These are phyloP conservation scores for Mycosarcoma maydis DNA, from an alignment of 1,284 basidiomycete species.

Conservation along the genomic window DNA sequence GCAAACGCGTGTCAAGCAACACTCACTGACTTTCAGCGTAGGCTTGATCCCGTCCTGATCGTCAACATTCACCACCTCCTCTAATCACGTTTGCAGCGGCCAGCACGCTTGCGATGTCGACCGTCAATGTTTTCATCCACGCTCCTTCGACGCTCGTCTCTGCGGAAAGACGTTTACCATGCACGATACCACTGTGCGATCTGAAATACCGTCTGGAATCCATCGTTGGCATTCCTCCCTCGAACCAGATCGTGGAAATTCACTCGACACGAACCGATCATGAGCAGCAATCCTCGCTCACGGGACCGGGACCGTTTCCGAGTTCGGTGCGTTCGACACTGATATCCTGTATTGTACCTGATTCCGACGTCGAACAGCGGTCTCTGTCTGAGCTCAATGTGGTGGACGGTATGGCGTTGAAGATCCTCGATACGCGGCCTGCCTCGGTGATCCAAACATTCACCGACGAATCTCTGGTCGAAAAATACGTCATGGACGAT, in stretches of 20 bases:
- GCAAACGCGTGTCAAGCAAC: neutral
- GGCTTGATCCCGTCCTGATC: no score
- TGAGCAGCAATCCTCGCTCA: slow-evolving; percentile 40
- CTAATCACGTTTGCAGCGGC: neutral
- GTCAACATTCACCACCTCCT: neutral
- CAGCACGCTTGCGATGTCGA: slow-evolving; percentile 37
- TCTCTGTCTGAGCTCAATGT: slow-evolving; percentile 80
- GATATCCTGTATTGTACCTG: slow-evolving; percentile 69
- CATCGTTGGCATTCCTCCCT: slow-evolving; percentile 83
- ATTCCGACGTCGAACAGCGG: slow-evolving; percentile 74
- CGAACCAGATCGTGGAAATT: slow-evolving; percentile 68
- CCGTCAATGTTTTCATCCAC: slow-evolving; percentile 54
- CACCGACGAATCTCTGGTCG: slow-evolving; percentile 83
- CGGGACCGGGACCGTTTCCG: slow-evolving; percentile 16
- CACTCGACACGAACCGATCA: slow-evolving; percentile 68
- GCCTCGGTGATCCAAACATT: slow-evolving; percentile 78
- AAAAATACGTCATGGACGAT: slow-evolving; percentile 89
- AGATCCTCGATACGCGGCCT: slow-evolving; percentile 70
- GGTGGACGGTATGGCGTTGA: slow-evolving; percentile 76
- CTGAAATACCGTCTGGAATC: slow-evolving; percentile 82
- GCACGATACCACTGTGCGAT: slow-evolving; percentile 32
- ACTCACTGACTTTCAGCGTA: slow-evolving; percentile 7
- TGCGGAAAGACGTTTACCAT: slow-evolving; percentile 52
- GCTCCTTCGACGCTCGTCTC: slow-evolving; percentile 51
- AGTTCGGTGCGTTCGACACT: slow-evolving; percentile 69